Evolutionary conservation across 1,139 yeast genomes (phyloP), one percentile per base, ranked within the genome.

Genomic region (Candida sojae): DNA sequence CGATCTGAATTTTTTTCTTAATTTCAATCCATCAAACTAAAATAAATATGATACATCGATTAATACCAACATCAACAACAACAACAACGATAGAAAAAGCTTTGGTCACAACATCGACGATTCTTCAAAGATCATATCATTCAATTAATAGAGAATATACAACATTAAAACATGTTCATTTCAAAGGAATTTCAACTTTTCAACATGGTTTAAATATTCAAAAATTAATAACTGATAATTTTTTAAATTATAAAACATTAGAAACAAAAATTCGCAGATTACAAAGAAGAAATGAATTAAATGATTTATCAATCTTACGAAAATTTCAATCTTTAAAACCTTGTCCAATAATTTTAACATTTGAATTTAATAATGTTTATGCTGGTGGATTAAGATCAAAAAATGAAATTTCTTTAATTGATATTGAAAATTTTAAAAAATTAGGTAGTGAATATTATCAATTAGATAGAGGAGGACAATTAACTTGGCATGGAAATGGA

Each of bases 401-500:
- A 53, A 72, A 71, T 47, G 74, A 75, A 40, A 68, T 80, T 0
- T 63, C 40, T 73, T 0, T 66, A 59, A 71, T 61, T 13, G 65
- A 60, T 37, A 68, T 70, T 36, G 65, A 65, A 36, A 73, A 71
- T 6, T 80, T 80, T 28, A 75, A 78, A 45, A 49, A 50, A 12
- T 34, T 70, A 9, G 32, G 32, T 6, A 68, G 77, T 50, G 56
- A 61, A 33, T 88, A 83, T 60, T 79, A 84, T 28, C 96, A 89
- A 59, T 79, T 95, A 0, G 84, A 83, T 51, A 75, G 99, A 52
- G 99, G 99, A n/a, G 99, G 99, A 0, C 96, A 93, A 63, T 83
- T 93, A 0, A 93, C 99, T 0, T 95, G 90, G 77, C 99, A 95
- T 68, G 98, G 98, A 0, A 86, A 92, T 2, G 99, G 99, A 0